A percentile compares a stretch with the other conserved stretches of the same genome.
Evolutionary conservation across 2,329 filamentous ascomycete genomes (phyloP).

Genomic region (Macrophomina phaseolina): DNA sequence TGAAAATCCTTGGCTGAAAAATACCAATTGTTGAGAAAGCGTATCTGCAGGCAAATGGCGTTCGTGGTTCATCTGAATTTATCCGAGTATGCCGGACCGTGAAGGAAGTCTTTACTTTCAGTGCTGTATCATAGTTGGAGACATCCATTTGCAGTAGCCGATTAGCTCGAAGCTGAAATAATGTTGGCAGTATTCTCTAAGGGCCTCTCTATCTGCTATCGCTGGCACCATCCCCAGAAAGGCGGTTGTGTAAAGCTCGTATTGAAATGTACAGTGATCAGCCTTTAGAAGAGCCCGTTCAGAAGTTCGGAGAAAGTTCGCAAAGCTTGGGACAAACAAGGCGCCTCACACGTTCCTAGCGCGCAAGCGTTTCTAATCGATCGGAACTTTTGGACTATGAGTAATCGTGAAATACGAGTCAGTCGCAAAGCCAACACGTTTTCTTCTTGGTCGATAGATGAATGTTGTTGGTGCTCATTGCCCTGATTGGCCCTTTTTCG

Average conservation of each 20-base stretch:
- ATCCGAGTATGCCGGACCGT: background rate
- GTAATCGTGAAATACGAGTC: background rate
- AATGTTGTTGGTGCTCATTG: slow-evolving; percentile 6
- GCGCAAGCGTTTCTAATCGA: background rate
- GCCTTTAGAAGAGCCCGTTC: background rate
- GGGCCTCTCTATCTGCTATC: too few species aligned
- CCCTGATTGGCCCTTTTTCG: background rate
- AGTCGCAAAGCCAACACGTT: background rate
- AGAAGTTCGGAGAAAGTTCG: slow-evolving; percentile 18
- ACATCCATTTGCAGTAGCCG: background rate
- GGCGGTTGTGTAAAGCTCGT: background rate
- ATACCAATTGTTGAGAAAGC: background rate
- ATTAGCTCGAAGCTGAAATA: background rate
- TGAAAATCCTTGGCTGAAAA: slow-evolving; percentile 44
- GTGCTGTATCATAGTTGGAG: background rate
- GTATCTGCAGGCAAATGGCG: background rate
- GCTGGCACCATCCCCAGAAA: too few species aligned
- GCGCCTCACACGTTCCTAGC: background rate
- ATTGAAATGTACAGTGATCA: background rate
- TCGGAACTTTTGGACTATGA: background rate
- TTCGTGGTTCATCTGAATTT: background rate
- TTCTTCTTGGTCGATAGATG: background rate
- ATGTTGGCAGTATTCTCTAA: background rate
- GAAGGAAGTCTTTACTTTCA: background rate
- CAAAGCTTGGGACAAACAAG: slow-evolving; percentile 7